phyloP scores from a whole-genome alignment of 2,329 filamentous ascomycete species.

The Scytalidium lignicola region DNA sequence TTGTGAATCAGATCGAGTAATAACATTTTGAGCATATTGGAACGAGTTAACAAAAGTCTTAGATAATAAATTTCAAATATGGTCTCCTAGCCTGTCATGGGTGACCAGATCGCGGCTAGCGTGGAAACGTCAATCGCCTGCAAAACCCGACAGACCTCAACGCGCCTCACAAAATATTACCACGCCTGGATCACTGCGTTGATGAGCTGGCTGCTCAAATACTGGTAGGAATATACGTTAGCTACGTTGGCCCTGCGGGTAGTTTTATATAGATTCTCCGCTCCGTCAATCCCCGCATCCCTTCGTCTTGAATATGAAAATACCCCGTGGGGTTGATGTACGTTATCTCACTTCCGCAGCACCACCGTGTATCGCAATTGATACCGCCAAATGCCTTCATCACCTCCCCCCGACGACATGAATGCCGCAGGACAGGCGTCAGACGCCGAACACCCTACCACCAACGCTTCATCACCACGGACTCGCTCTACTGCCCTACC shows the following conservation, averaged over 20 bases:
- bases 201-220: not conserved
- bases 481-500: constrained; percentile 11
- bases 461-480: not conserved
- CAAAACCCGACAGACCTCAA: not conserved
- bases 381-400: not conserved
- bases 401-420: not conserved
- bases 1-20: too few species aligned
- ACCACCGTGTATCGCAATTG: not conserved
- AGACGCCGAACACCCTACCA: not conserved
- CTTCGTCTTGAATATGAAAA: not conserved
- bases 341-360: not conserved
- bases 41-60: too few species aligned
- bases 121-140: not conserved
- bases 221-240: not conserved
- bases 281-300: too few species aligned
- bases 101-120: not conserved
- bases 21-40: too few species aligned
- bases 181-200: not conserved
- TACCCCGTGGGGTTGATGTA: not conserved
- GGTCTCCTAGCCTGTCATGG: too few species aligned
- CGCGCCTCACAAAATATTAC: not conserved
- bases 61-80: too few species aligned
- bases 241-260: too few species aligned
- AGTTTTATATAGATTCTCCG: too few species aligned
- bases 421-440: not conserved